phyloP scores from a whole-genome alignment of 1,284 basidiomycete genomes.

The Tilletia horrida region DNA sequence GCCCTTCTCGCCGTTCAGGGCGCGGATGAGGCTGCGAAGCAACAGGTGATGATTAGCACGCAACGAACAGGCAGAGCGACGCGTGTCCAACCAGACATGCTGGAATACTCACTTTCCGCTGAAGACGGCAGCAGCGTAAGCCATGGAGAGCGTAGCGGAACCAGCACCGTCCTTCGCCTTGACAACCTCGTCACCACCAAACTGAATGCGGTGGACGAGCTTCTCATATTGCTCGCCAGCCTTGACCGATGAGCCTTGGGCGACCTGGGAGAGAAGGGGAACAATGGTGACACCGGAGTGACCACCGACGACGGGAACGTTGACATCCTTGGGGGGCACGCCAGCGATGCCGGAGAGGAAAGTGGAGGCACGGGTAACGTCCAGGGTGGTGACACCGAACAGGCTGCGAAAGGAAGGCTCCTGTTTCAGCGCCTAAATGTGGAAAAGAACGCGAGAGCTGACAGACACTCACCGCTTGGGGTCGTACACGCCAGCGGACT shows the following conservation, averaged over 20 bases:
- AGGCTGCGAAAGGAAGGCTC: slow-evolving; percentile 26
- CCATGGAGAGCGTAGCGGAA: slow-evolving; percentile 83
- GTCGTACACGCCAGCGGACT: slow-evolving; percentile 91
- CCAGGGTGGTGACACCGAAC: slow-evolving; percentile 88
- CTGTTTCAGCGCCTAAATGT: background rate
- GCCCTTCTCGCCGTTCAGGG: slow-evolving; percentile 81
- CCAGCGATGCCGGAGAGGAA: slow-evolving; percentile 74
- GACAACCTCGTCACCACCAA: slow-evolving; percentile 90
- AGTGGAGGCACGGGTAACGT: slow-evolving; percentile 89
- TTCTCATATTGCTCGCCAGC: slow-evolving; percentile 61
- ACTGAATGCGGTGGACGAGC: slow-evolving; percentile 73
- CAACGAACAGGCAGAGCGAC: background rate
- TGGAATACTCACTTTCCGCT: slow-evolving; percentile 73
- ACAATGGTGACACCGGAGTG: slow-evolving; percentile 96
- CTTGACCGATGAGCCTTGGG: slow-evolving; percentile 61
- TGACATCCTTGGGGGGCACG: slow-evolving; percentile 63
- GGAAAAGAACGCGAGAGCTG: background rate
- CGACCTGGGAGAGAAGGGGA: slow-evolving; percentile 88
- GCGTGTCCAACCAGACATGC: slow-evolving; percentile 54
- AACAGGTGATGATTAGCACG: background rate
- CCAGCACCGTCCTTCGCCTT: slow-evolving; percentile 86
- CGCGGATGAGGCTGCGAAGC: slow-evolving; percentile 64
- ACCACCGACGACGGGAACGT: slow-evolving; percentile 88
- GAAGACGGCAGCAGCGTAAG: slow-evolving; percentile 63
- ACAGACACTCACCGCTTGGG: slow-evolving; percentile 58